Percentiles rank a stretch among this genome's conserved stretches.
Conservation (phyloP, 78 protist species). For the Anaeramoeba flamelloides region DNA sequence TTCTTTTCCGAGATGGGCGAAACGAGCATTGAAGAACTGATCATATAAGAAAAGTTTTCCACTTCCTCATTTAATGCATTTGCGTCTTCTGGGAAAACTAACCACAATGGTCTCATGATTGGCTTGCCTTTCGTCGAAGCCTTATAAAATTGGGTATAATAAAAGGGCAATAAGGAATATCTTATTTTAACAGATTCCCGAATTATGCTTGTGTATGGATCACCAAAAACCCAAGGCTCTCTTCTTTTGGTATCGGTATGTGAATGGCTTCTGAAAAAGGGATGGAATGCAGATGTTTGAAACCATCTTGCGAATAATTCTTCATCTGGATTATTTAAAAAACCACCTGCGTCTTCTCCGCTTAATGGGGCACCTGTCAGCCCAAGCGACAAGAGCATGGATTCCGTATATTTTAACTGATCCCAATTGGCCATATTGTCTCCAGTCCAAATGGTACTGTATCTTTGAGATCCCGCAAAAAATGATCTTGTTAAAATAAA, state of each 20-base stretch:
- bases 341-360: constrained; percentile 54
- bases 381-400: constrained; percentile 67
- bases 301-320: constrained; percentile 86
- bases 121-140: constrained; percentile 52
- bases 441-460: constrained; percentile 96
- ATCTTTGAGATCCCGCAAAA: constrained; percentile 79
- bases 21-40: no score
- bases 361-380: constrained; percentile 66
- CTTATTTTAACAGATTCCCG: constrained; percentile 48
- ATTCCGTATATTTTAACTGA: constrained; percentile 52
- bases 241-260: constrained; percentile 86
- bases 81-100: no score
- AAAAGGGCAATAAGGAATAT: constrained; percentile 63
- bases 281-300: constrained; percentile 78
- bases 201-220: constrained; percentile 21
- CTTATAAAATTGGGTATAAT: constrained; percentile 51
- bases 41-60: no score
- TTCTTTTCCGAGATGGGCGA: no score
- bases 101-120: constrained; percentile 39
- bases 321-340: constrained; percentile 76
- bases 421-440: constrained; percentile 89
- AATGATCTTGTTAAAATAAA: constrained; percentile 87
- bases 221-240: constrained; percentile 91
- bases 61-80: no score
- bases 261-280: constrained; percentile 95